A percentile compares a stretch with the other conserved stretches of the same genome.
These are phyloP conservation scores for Nicotiana tomentosiformis DNA, from an alignment of 257 asterid species.

Conservation along the genomic window DNA sequence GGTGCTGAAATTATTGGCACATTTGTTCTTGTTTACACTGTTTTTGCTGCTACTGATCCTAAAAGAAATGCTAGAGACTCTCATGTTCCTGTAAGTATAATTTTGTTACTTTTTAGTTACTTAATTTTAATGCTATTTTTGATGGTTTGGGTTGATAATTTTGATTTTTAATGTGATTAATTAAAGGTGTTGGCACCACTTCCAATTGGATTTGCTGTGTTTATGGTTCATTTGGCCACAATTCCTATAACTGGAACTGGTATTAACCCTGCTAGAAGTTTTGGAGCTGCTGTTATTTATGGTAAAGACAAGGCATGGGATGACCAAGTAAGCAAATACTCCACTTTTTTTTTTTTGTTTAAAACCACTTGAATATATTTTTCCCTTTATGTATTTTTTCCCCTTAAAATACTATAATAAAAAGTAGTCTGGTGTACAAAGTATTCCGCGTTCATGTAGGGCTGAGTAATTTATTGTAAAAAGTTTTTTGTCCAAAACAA, in stretches of 20 bases:
- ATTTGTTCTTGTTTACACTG: constrained; percentile 64
- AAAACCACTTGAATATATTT: too few species aligned
- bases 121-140: background rate
- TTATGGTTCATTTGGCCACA: constrained; percentile 80
- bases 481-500: background rate
- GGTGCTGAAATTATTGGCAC: constrained; percentile 76
- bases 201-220: constrained; percentile 76
- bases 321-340: constrained; percentile 41
- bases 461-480: too few species aligned
- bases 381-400: too few species aligned
- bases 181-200: constrained; percentile 72
- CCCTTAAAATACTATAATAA: background rate
- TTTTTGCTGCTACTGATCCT: constrained; percentile 74
- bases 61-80: constrained; percentile 72
- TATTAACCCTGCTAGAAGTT: constrained; percentile 68
- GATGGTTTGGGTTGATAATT: background rate
- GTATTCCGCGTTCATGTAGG: too few species aligned
- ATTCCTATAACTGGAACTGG: constrained; percentile 75
- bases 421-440: too few species aligned
- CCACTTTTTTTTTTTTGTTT: background rate
- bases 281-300: constrained; percentile 68
- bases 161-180: background rate
- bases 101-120: background rate
- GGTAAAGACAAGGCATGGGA: constrained; percentile 58
- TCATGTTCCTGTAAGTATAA: constrained; percentile 57